These are phyloP conservation scores for Colletotrichum camelliae DNA, from an alignment of 2,329 filamentous ascomycete genomes.

Conservation along the genomic window DNA sequence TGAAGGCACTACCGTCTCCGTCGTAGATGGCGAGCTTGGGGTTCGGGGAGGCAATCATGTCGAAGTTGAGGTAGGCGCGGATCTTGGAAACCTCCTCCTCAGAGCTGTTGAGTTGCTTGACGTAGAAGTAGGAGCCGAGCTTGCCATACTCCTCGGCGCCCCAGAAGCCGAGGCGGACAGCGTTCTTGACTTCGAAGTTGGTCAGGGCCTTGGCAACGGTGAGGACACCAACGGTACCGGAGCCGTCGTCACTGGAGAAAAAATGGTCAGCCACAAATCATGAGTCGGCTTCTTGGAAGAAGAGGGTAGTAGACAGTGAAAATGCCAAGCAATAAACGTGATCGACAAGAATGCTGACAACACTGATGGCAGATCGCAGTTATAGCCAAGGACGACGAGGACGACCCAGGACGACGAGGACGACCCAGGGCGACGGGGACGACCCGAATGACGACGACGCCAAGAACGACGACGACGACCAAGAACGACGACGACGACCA, in stretches of 20 bases:
- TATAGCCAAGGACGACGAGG: too few relatives aligned
- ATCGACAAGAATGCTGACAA: too few relatives aligned
- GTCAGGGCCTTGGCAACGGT: slow-evolving; percentile 48
- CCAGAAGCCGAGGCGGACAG: slow-evolving; percentile 57
- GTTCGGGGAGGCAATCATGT: slow-evolving; percentile 60
- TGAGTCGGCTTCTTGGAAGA: too few relatives aligned
- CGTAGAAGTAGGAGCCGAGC: slow-evolving; percentile 55
- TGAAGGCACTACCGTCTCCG: slow-evolving; percentile 65
- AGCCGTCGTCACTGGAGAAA: slow-evolving; percentile 59
- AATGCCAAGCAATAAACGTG: too few relatives aligned
- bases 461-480: too few relatives aligned
- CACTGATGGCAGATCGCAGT: too few relatives aligned
- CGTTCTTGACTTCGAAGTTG: slow-evolving; percentile 51
- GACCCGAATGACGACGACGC: too few relatives aligned
- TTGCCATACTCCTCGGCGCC: slow-evolving; percentile 57
- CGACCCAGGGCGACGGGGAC: too few relatives aligned
- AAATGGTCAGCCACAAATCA: not conserved
- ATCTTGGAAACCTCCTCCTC: slow-evolving; percentile 55
- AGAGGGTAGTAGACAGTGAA: too few relatives aligned
- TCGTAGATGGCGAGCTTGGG: slow-evolving; percentile 62
- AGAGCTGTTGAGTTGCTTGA: slow-evolving; percentile 42
- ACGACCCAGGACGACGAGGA: too few relatives aligned
- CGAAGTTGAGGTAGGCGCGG: slow-evolving; percentile 61
- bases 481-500: too few relatives aligned
- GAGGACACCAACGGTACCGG: slow-evolving; percentile 54